Percentiles rank a stretch among this genome's conserved stretches.
These are phyloP conservation scores for Ganoderma multipileum DNA, from an alignment of 1,284 basidiomycete species.

Conservation along the genomic window DNA sequence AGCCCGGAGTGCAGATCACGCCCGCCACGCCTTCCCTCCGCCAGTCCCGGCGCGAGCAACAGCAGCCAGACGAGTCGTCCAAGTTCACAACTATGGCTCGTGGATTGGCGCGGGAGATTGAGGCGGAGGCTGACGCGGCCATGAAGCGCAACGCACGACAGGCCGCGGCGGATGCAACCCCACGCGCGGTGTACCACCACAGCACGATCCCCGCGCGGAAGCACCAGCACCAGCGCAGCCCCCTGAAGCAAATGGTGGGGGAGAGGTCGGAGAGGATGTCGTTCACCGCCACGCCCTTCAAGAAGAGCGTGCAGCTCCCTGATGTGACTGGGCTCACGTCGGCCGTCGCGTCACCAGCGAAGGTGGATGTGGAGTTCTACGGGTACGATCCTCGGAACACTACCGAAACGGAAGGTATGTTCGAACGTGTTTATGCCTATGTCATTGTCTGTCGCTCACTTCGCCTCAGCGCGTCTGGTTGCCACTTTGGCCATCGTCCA, in stretches of 20 bases:
- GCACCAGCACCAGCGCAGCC: slow-evolving; percentile 29
- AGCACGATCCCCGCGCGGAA: slow-evolving; percentile 32
- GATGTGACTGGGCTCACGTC: slow-evolving; percentile 82
- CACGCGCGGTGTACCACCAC: slow-evolving; percentile 25
- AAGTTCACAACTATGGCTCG: slow-evolving; percentile 65
- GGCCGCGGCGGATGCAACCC: slow-evolving; percentile 29
- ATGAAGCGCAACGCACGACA: slow-evolving; percentile 14
- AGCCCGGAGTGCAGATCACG: slow-evolving; percentile 58
- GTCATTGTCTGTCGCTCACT: not conserved
- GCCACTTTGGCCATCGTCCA: slow-evolving; percentile 70
- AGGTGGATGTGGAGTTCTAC: slow-evolving; percentile 56
- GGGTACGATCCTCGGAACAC: slow-evolving; percentile 55
- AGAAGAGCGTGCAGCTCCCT: slow-evolving; percentile 60
- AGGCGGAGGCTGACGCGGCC: slow-evolving; percentile 44
- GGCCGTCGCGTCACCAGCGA: slow-evolving; percentile 74
- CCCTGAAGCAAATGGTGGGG: slow-evolving; percentile 30
- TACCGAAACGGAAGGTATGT: slow-evolving; percentile 65
- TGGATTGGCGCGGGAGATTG: slow-evolving; percentile 60
- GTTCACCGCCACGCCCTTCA: slow-evolving; percentile 32
- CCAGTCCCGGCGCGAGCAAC: not conserved
- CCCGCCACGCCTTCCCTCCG: slow-evolving; percentile 58
- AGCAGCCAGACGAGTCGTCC: slow-evolving; percentile 40
- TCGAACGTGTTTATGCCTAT: not conserved
- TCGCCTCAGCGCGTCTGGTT: slow-evolving; percentile 60
- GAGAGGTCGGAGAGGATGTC: slow-evolving; percentile 20